These are phyloP conservation scores for Triticum aestivum DNA, from an alignment of 176 grass and related monocot species.

Conservation along the genomic window DNA sequence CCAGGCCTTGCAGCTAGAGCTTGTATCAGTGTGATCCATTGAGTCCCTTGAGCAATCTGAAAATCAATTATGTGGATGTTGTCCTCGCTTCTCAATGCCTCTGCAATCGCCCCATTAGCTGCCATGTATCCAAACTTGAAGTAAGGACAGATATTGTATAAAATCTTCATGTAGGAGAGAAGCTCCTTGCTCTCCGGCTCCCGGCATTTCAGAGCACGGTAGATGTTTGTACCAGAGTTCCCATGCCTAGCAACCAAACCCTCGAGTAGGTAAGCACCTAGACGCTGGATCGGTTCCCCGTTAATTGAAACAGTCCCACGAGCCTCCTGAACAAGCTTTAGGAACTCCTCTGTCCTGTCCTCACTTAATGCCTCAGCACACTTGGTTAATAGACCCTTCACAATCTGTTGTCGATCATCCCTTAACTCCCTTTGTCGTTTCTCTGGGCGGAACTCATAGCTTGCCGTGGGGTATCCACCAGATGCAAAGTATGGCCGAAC, in stretches of 20 bases:
- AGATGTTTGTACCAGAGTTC: constrained; percentile 84
- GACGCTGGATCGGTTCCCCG: constrained; percentile 78
- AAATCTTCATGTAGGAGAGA: constrained; percentile 84
- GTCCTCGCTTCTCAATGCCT: constrained; percentile 78
- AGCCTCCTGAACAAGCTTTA: constrained; percentile 62
- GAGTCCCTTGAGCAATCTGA: constrained; percentile 97
- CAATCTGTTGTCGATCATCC: constrained; percentile 49
- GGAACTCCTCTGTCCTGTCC: constrained; percentile 65
- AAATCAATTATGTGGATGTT: constrained; percentile 98
- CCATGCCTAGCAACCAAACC: constrained; percentile 80
- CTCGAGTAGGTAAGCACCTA: constrained; percentile 88
- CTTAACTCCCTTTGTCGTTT: constrained; percentile 61
- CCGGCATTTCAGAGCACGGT: constrained; percentile 58
- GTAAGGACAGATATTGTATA: constrained; percentile 91
- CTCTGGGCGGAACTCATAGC: constrained; percentile 62
- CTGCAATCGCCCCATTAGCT: constrained; percentile 95
- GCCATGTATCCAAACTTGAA: constrained; percentile 99
- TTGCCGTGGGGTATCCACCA: constrained; percentile 36
- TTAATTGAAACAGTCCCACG: constrained; percentile 63
- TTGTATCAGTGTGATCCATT: constrained; percentile 97
- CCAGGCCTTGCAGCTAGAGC: constrained; percentile 81
- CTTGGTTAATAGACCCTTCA: constrained; percentile 68
- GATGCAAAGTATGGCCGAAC: constrained; percentile 30
- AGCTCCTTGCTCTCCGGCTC: constrained; percentile 84
- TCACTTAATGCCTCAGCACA: constrained; percentile 78